Conservation (phyloP, 768 basidiomycete genomes). For the Pleurotus citrinopileatus region DNA sequence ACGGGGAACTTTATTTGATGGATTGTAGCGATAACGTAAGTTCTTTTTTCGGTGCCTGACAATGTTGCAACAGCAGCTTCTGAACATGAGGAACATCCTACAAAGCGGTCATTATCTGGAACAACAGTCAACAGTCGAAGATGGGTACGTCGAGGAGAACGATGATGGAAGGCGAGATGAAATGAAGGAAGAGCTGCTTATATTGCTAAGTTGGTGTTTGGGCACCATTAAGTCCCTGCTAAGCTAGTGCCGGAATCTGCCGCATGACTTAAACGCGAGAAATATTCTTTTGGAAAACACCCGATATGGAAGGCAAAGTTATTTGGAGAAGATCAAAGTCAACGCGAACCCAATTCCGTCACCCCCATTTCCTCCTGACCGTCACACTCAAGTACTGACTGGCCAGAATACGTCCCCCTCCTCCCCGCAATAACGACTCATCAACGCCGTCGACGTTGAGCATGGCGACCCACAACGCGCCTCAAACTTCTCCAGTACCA, state of each 20-base stretch:
- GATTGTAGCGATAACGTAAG: constrained; percentile 1
- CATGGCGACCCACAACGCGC: background rate
- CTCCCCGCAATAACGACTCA: background rate
- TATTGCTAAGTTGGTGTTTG: background rate
- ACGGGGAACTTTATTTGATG: constrained; percentile 10
- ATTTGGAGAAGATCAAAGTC: constrained; percentile 8
- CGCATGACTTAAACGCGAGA: background rate
- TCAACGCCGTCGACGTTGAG: background rate
- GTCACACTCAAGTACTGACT: background rate
- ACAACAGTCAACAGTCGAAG: too few relatives aligned
- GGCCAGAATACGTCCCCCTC: constrained; percentile 2
- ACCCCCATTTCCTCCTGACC: constrained; percentile 11
- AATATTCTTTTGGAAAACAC: constrained; percentile 10
- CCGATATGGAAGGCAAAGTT: constrained; percentile 1
- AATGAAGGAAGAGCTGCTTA: background rate
- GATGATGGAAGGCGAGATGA: background rate
- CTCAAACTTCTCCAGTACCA: background rate
- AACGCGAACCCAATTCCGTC: constrained; percentile 1
- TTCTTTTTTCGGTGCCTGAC: background rate
- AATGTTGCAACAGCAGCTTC: too few relatives aligned
- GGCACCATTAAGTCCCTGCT: background rate
- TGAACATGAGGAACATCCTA: too few relatives aligned
- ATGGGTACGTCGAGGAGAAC: background rate
- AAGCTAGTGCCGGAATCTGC: constrained; percentile 5
- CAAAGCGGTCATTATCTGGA: too few relatives aligned